Evolutionary conservation across 1,284 basidiomycete genomes (phyloP).

Genomic region (Ustilago trichophora): DNA sequence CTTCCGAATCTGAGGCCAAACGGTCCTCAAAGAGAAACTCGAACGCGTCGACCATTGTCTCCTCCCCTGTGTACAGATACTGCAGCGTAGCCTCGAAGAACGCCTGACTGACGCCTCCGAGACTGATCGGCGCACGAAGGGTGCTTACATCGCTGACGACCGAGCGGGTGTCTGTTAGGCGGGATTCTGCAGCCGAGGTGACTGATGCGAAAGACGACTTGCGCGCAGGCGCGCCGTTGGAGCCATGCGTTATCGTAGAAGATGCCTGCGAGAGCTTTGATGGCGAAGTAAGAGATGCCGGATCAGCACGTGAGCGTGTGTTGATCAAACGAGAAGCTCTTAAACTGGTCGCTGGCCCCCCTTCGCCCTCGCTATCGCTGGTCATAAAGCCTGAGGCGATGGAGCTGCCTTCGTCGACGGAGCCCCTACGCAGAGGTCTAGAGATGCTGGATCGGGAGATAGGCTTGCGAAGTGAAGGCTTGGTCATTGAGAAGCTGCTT

Average conservation of each 20-base stretch:
- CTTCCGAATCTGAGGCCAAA: slow-evolving; percentile 62
- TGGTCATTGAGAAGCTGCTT: slow-evolving; percentile 48
- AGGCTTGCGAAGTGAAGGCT: slow-evolving; percentile 21
- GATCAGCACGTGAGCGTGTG: background rate
- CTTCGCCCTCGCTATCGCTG: slow-evolving; percentile 54
- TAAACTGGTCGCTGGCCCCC: slow-evolving; percentile 8
- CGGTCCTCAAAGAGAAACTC: slow-evolving; percentile 58
- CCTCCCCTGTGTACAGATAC: slow-evolving; percentile 61
- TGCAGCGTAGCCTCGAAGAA: slow-evolving; percentile 57
- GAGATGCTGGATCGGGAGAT: slow-evolving; percentile 43
- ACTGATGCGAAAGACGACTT: slow-evolving; percentile 38
- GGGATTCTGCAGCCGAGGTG: slow-evolving; percentile 16
- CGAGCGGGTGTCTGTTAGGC: slow-evolving; percentile 17
- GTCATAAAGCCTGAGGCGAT: slow-evolving; percentile 65
- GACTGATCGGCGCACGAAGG: slow-evolving; percentile 44
- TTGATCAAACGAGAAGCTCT: slow-evolving; percentile 24
- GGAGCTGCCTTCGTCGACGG: slow-evolving; percentile 28
- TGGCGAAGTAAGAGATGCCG: slow-evolving; percentile 8
- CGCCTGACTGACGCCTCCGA: slow-evolving; percentile 42
- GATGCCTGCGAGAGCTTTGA: slow-evolving; percentile 18
- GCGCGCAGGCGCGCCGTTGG: slow-evolving; percentile 61
- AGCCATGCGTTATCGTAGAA: slow-evolving; percentile 71
- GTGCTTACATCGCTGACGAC: slow-evolving; percentile 47
- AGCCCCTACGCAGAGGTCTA: slow-evolving; percentile 21
- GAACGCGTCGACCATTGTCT: slow-evolving; percentile 51